phyloP scores from a whole-genome alignment of 2,329 filamentous ascomycete species.

The Rutstroemia sp. region DNA sequence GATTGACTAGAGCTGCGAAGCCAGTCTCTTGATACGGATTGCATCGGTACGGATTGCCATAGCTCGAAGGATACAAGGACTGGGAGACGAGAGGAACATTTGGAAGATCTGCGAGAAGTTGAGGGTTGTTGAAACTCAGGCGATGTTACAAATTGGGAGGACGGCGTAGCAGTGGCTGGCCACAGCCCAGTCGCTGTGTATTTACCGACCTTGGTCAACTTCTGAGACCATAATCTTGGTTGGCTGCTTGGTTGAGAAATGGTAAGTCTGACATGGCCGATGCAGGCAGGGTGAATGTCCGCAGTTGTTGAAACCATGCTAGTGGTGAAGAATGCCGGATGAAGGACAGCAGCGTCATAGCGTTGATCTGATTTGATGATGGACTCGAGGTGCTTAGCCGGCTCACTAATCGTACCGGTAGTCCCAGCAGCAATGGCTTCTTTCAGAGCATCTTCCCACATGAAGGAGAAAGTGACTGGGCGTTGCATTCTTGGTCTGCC shows the following conservation, averaged over 20 bases:
- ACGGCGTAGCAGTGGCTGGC: too few relatives aligned
- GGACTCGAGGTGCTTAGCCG: background rate
- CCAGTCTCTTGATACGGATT: background rate
- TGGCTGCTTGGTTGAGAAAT: too few relatives aligned
- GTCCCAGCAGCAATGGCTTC: slow-evolving; percentile 3
- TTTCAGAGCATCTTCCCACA: slow-evolving; percentile 2
- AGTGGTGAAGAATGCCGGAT: slow-evolving; percentile 14
- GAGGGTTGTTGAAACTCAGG: background rate
- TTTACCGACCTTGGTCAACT: too few relatives aligned
- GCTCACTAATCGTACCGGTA: background rate
- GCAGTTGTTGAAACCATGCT: background rate
- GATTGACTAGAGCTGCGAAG: background rate
- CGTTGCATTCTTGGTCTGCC: slow-evolving; percentile 13
- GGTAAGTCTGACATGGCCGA: slow-evolving; percentile 6
- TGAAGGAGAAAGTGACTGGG: background rate
- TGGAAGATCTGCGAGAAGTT: background rate
- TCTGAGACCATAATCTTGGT: too few relatives aligned
- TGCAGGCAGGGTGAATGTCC: slow-evolving; percentile 13
- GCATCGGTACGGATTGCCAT: background rate
- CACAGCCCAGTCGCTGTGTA: too few relatives aligned
- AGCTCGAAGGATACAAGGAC: background rate
- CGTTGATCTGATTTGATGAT: background rate
- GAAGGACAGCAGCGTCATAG: slow-evolving; percentile 14
- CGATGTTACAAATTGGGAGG: too few relatives aligned
- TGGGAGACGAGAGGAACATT: background rate